A percentile compares a stretch with the other conserved stretches of the same genome.
phyloP scores from a whole-genome alignment of 2,329 filamentous ascomycete genomes.

The Beauveria medogensis region DNA sequence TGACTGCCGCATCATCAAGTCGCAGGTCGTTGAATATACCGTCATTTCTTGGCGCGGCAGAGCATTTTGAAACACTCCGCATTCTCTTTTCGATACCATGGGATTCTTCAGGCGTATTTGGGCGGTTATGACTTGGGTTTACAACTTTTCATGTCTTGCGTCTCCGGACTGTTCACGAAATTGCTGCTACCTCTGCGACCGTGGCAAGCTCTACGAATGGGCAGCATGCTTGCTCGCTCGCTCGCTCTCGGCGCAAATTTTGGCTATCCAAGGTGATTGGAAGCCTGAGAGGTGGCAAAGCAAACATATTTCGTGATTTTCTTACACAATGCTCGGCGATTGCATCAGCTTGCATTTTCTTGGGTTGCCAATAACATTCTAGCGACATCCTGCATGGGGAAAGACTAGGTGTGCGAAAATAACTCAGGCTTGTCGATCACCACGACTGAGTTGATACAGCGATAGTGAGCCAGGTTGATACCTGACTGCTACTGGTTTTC shows the following conservation, averaged over 20 bases:
- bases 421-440: background rate
- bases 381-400: constrained; percentile 7
- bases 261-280: background rate
- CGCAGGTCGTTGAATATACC: constrained; percentile 22
- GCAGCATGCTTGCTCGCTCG: background rate
- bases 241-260: background rate
- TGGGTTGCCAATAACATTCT: constrained; percentile 6
- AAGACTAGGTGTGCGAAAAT: background rate
- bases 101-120: constrained; percentile 18
- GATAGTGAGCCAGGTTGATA: background rate
- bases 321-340: background rate
- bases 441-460: background rate
- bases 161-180: background rate
- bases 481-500: background rate
- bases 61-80: constrained; percentile 33
- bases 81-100: constrained; percentile 38
- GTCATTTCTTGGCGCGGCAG: constrained; percentile 33
- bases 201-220: background rate
- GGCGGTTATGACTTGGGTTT: constrained; percentile 5
- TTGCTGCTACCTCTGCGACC: background rate
- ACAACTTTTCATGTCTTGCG: constrained; percentile 2
- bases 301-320: background rate
- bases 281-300: background rate
- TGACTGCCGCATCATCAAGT: background rate
- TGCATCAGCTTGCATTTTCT: constrained; percentile 4